phyloP scores from a whole-genome alignment of 1,139 yeast species.

The Nakaseomyces delphensis region DNA sequence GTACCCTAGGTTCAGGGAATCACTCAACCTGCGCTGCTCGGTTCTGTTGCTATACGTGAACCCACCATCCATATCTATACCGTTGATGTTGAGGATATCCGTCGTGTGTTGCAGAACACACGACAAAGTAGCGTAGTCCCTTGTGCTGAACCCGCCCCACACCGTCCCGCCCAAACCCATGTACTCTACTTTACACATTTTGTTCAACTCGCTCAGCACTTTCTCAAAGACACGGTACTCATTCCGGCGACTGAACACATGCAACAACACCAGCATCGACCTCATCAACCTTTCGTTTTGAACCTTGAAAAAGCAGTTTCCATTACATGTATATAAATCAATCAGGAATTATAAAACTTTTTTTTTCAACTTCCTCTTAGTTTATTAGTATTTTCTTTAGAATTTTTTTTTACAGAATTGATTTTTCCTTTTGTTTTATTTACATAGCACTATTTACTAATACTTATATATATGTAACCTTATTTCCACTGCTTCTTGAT shows the following conservation, averaged over 20 bases:
- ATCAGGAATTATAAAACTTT: no score
- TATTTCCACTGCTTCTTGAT: conserved; percentile 48
- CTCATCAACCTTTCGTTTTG: not conserved
- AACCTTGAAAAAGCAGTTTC: no score
- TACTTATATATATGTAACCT: no score
- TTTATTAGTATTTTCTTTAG: not conserved
- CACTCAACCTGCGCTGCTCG: not conserved
- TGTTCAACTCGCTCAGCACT: not conserved
- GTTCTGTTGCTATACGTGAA: not conserved
- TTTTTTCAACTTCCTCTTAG: not conserved
- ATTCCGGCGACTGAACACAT: not conserved
- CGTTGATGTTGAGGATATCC: not conserved
- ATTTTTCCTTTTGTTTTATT: not conserved
- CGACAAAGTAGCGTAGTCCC: not conserved
- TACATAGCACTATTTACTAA: no score
- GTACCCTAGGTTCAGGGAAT: not conserved
- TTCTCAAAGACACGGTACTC: not conserved
- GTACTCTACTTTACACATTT: not conserved
- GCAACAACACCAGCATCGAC: not conserved
- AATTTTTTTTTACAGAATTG: not conserved
- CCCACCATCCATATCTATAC: not conserved
- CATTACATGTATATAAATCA: no score
- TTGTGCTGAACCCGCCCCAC: not conserved
- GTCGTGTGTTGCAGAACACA: not conserved
- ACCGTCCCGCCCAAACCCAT: not conserved